Conservation (phyloP, 73 alveolate genomes). For the Tetrahymena malaccensis region DNA sequence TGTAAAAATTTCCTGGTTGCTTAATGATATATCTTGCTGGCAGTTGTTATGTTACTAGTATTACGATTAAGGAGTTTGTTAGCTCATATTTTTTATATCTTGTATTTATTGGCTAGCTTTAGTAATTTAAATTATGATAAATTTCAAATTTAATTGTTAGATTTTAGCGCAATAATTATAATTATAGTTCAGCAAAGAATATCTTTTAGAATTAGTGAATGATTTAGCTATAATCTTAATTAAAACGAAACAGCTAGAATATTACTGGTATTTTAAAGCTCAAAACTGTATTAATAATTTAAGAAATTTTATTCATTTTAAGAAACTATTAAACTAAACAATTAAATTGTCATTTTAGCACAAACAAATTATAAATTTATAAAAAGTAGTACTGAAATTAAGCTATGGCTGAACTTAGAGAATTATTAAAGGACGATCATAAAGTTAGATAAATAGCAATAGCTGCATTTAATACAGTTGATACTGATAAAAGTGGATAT, state of each 20-base stretch:
- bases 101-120: background rate
- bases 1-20: background rate
- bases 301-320: no score
- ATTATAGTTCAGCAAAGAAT: background rate
- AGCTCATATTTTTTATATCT: background rate
- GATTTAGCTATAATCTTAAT: background rate
- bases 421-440: background rate
- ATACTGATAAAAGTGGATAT: background rate
- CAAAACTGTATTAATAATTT: background rate
- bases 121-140: background rate
- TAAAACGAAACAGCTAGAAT: background rate
- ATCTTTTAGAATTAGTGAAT: background rate
- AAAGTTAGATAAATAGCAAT: background rate
- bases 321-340: no score
- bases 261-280: background rate
- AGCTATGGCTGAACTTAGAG: background rate
- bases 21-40: background rate
- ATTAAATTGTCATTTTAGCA: background rate
- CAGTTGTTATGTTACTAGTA: background rate
- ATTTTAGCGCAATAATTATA: background rate
- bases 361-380: background rate
- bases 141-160: background rate
- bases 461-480: background rate
- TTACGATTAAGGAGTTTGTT: background rate
- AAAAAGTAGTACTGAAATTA: background rate